These are phyloP conservation scores for Umbellularia californica DNA, from an alignment of 164 flowering plant species.

Conservation along the genomic window DNA sequence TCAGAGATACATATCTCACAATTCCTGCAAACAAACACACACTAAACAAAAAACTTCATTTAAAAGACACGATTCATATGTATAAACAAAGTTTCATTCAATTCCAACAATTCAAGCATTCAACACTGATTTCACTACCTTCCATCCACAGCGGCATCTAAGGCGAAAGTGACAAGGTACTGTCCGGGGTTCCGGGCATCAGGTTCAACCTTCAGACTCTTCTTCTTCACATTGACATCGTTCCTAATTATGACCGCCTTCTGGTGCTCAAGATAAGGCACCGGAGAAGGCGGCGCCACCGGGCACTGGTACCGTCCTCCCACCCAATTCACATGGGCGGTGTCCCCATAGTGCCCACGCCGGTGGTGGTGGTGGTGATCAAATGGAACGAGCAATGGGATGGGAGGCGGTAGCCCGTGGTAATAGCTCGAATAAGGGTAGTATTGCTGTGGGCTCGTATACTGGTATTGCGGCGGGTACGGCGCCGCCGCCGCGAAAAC, in stretches of 20 bases:
- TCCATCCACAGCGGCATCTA: conserved; percentile 89
- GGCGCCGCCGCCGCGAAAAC: conserved; percentile 87
- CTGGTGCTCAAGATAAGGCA: conserved; percentile 86
- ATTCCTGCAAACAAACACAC: no score
- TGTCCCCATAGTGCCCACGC: conserved; percentile 12
- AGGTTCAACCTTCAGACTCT: conserved; percentile 64
- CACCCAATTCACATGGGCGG: conserved; percentile 17
- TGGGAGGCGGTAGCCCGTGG: conserved; percentile 37
- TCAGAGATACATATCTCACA: no score
- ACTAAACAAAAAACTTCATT: no score
- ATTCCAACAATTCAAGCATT: neutral
- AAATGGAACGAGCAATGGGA: conserved; percentile 62
- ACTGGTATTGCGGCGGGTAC: conserved; percentile 58
- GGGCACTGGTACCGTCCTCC: conserved; percentile 41
- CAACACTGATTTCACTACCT: conserved; percentile 36
- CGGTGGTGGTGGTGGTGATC: conserved; percentile 56
- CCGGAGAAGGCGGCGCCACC: conserved; percentile 38
- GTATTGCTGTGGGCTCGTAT: conserved; percentile 47
- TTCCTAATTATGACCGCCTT: conserved; percentile 85
- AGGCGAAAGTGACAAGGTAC: conserved; percentile 71
- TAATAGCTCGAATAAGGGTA: conserved; percentile 66
- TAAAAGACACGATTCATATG: neutral
- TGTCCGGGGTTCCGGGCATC: conserved; percentile 75
- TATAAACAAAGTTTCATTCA: neutral
- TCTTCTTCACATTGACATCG: conserved; percentile 92